Percentiles rank a stretch among this genome's conserved stretches.
Evolutionary conservation across 352 stramenopile species (phyloP).

Genomic region (Phytophthora pisi): DNA sequence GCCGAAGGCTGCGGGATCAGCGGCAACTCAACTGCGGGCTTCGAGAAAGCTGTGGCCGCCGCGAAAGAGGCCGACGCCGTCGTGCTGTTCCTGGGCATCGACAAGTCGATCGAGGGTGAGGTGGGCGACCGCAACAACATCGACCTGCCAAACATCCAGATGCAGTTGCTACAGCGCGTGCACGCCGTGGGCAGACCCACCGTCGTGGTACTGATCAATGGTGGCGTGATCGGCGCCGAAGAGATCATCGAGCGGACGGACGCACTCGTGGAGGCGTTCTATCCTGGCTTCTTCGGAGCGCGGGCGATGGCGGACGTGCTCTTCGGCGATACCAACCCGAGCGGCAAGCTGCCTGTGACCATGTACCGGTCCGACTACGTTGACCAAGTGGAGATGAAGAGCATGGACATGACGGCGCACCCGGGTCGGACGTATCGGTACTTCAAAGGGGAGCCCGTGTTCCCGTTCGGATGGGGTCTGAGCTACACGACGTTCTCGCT

Average conservation of each 20-base stretch:
- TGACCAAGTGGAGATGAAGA: constrained; percentile 78
- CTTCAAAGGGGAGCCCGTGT: constrained; percentile 88
- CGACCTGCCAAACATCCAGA: constrained; percentile 70
- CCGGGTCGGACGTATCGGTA: constrained; percentile 93
- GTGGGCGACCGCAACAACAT: constrained; percentile 78
- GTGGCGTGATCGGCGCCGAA: constrained; percentile 80
- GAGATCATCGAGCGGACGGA: constrained; percentile 72
- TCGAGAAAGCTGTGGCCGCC: constrained; percentile 53
- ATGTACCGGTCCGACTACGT: constrained; percentile 88
- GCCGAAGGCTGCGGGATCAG: constrained; percentile 65
- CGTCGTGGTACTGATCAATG: constrained; percentile 90
- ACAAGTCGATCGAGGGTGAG: constrained; percentile 82
- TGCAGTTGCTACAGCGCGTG: constrained; percentile 75
- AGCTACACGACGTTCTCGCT: constrained; percentile 86
- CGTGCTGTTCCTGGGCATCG: constrained; percentile 85
- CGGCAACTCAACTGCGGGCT: constrained; percentile 59
- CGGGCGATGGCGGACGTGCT: constrained; percentile 83
- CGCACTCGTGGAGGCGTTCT: constrained; percentile 79
- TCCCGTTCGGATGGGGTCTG: constrained; percentile 90
- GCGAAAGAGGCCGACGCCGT: constrained; percentile 53
- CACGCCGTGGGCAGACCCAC: constrained; percentile 61
- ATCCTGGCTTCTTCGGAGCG: constrained; percentile 83
- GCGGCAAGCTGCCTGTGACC: constrained; percentile 86
- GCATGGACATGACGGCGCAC: constrained; percentile 91
- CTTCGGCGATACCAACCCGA: constrained; percentile 81